Base-by-base conservation (phyloP, 1,284 basidiomycete genomes). In the Fomes fomentarius region DNA sequence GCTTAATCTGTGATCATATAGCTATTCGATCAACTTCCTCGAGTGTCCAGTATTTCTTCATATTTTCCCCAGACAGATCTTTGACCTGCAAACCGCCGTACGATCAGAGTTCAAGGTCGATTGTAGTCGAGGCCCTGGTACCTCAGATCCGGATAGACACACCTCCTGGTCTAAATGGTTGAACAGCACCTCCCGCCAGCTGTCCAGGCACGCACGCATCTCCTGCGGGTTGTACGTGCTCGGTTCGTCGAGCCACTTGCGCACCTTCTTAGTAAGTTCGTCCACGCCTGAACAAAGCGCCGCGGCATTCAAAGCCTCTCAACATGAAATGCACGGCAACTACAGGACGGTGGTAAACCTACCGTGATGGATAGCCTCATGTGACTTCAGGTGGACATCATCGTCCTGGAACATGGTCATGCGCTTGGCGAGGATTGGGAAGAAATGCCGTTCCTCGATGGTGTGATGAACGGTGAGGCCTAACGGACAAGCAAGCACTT, bases 281-380 rank as follows among this genome's bases (percentile, higher is more conserved):
- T 82, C 82, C 31, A 89, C 71, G 1, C 86, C 84, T 86, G 33
- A 11, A 24, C n/a, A 14, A 4, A 24, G 22, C 11, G 24, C 21
- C 3, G 7, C 38, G 24, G 40, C 17, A 15, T 17, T 11, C 17
- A 30, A 26, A 9, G 31, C 31, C 12, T 9, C 14, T 14, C 28
- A 12, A 30, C 28, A 12, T 30, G n/a, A n/a, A n/a, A n/a, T 30
- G 28, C 28, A 10, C 6, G 15, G 21, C 39, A 39, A 25, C n/a
- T 12, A 43, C 24, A 19, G 17, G 31, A 46, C n/a, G 2, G n/a
- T 19, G 9, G 24, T 44, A 10, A 40, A 25, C 69, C 49, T 56
- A 84, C 84, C 87, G 43, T 84, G 76, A 63, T 89, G 86, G 19
- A 91, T 91, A n/a, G 66, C 76, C 53, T 80, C 77, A 64, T 91